phyloP scores from a whole-genome alignment of 192 early-diverging fungal genomes.

The Dispira simplex region DNA sequence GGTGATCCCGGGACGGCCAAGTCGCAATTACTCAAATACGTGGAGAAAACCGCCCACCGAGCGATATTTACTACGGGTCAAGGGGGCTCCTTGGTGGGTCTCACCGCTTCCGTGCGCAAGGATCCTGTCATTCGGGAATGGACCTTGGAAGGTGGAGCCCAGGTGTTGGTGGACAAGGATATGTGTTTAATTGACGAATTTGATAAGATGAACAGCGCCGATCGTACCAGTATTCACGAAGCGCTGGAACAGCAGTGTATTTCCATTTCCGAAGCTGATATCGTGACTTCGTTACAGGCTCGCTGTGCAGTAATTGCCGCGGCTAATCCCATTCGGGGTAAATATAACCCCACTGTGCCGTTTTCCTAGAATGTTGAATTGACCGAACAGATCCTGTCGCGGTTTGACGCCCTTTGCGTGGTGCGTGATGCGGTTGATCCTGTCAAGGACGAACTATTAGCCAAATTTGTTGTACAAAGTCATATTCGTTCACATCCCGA shows the following conservation, averaged over 20 bases:
- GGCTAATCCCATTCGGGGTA: conserved; percentile 71
- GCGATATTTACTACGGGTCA: conserved; percentile 79
- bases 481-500: conserved; percentile 85
- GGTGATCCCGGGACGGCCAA: conserved; percentile 83
- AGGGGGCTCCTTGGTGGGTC: conserved; percentile 68
- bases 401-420: conserved; percentile 94
- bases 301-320: conserved; percentile 70
- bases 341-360: conserved; percentile 77
- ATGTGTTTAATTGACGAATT: conserved; percentile 83
- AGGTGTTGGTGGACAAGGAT: conserved; percentile 74
- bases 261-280: conserved; percentile 78
- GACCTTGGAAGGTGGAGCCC: conserved; percentile 79
- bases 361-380: conserved; percentile 96
- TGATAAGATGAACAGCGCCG: conserved; percentile 84
- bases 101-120: conserved; percentile 71
- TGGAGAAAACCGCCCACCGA: conserved; percentile 71
- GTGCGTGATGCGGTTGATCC: conserved; percentile 89
- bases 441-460: conserved; percentile 75
- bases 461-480: conserved; percentile 84
- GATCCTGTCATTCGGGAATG: conserved; percentile 76
- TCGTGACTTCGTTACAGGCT: conserved; percentile 71
- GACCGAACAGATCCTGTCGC: conserved; percentile 96
- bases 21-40: conserved; percentile 73
- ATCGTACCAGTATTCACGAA: conserved; percentile 89
- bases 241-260: conserved; percentile 86